Conservation (phyloP, 345 rosid species). For the Noccaea caerulescens region DNA sequence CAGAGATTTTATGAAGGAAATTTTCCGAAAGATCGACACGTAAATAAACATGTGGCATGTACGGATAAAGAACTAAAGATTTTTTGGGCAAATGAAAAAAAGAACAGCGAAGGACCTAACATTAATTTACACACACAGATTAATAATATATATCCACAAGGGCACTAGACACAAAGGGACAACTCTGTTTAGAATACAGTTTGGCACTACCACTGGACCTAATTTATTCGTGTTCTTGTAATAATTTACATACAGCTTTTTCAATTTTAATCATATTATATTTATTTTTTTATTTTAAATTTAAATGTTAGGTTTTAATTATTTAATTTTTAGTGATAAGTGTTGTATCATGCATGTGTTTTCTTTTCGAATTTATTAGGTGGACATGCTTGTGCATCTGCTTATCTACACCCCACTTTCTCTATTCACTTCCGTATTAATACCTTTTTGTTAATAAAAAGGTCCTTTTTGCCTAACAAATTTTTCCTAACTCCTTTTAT, state of each 20-base stretch:
- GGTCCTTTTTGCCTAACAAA: background rate
- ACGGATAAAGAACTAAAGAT: constrained; percentile 33
- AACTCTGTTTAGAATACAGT: constrained; percentile 33
- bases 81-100: background rate
- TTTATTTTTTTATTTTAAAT: background rate
- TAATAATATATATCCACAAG: constrained; percentile 18
- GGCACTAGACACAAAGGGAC: constrained; percentile 36
- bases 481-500: background rate
- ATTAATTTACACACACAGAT: constrained; percentile 12
- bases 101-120: constrained; percentile 32
- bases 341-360: constrained; percentile 45
- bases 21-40: constrained; percentile 33
- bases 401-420: constrained; percentile 43
- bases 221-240: constrained; percentile 29
- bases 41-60: constrained; percentile 35
- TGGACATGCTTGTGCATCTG: constrained; percentile 47
- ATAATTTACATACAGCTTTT: constrained; percentile 30
- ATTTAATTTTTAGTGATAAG: constrained; percentile 35
- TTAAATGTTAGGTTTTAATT: constrained; percentile 33
- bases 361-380: constrained; percentile 43
- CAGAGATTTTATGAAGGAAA: background rate
- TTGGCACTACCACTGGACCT: constrained; percentile 45
- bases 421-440: constrained; percentile 25
- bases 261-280: constrained; percentile 6
- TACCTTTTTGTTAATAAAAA: background rate